Base-by-base conservation (phyloP, 1,284 basidiomycete genomes). In the Neonothopanus nambi region DNA sequence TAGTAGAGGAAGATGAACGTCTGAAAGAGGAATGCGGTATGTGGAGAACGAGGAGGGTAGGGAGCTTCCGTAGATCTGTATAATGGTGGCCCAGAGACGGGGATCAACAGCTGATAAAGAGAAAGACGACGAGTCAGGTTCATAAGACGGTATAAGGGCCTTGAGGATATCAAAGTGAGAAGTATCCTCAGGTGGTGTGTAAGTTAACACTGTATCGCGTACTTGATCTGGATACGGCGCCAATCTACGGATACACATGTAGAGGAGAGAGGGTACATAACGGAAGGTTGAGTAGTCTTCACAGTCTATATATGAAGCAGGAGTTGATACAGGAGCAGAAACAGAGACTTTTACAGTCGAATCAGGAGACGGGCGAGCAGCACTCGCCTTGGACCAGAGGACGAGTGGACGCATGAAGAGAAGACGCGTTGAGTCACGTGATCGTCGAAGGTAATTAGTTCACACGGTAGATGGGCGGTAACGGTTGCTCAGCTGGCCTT, bases 71-170 rank as follows among this genome's bases (percentile, higher is more conserved):
- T 81, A 85, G 36, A 87, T 59, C 60, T 88, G 87, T 3, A 78
- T 69, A 24, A 90, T 53, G 11, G 76, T 69, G 0, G 77, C 80
- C 85, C 87, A 89, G 11, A 87, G 67, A 11, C 76, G 71, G 0
- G 87, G 85, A 59, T 86, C 80, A 3, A 78, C 45, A 63, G 0
- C 56, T 46, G 18, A 67, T 59, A 52, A 67, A 48, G 54, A 67
- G 61, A 52, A 73, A 65, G 40, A 28, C 9, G 65, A 63, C 3
- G 5, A 59, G 55, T 35, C 67, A 53, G 37, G 18, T 8, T 17
- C 3, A 51, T 66, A 65, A 51, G 62, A 61, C 46, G 71, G 66
- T 41, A 78, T 63, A 53, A 78, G 65, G 5, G 71, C 64, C 12
- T 64, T 68, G 3, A 78, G 60, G 37, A 76, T 55, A 58, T 75